These are phyloP conservation scores for Pichia thaimueangensis DNA, from an alignment of 805 yeast genomes.

Conservation along the genomic window DNA sequence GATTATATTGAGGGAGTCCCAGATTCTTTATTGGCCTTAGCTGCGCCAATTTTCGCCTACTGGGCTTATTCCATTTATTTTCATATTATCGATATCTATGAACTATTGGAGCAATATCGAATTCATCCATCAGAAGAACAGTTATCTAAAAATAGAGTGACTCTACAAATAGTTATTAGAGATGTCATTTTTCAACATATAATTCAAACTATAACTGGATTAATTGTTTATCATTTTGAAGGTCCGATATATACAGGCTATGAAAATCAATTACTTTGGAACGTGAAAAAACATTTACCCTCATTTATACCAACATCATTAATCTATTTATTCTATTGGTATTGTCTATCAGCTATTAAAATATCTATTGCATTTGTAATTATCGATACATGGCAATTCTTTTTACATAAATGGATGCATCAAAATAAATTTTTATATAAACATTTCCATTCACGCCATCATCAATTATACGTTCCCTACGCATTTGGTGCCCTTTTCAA, in stretches of 20 bases:
- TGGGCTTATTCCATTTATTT: slow-evolving; percentile 75
- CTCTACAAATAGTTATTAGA: slow-evolving; percentile 58
- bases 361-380: slow-evolving; percentile 59
- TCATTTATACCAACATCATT: slow-evolving; percentile 39
- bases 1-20: slow-evolving; percentile 8
- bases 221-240: slow-evolving; percentile 48
- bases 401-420: slow-evolving; percentile 87
- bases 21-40: slow-evolving; percentile 39
- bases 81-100: slow-evolving; percentile 65
- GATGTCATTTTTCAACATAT: slow-evolving; percentile 85
- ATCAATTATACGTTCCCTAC: slow-evolving; percentile 88
- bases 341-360: slow-evolving; percentile 55
- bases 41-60: slow-evolving; percentile 74
- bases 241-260: slow-evolving; percentile 45
- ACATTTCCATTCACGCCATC: slow-evolving; percentile 90
- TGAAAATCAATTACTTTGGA: slow-evolving; percentile 44
- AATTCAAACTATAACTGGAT: slow-evolving; percentile 73
- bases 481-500: slow-evolving; percentile 96
- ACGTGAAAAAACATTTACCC: slow-evolving; percentile 31
- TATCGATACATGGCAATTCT: slow-evolving; percentile 94
- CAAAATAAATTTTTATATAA: slow-evolving; percentile 67
- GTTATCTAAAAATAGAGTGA: slow-evolving; percentile 64
- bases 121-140: slow-evolving; percentile 93
- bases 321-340: slow-evolving; percentile 51
- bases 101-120: slow-evolving; percentile 75